Base-by-base conservation (phyloP, 208 protist species). In the Trypanosoma lewisi region DNA sequence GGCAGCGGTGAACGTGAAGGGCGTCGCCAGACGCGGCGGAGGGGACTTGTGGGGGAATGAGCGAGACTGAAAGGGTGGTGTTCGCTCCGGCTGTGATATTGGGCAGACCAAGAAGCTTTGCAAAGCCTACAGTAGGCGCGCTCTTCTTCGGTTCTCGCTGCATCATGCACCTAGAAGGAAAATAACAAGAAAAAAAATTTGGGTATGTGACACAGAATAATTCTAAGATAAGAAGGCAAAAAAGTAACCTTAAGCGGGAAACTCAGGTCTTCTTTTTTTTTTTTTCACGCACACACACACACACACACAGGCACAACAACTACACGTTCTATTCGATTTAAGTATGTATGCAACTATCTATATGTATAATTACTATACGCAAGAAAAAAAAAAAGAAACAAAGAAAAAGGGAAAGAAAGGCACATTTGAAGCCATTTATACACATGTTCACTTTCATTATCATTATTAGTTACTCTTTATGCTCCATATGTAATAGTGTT, bases 71-170 rank as follows among this genome's bases (percentile, higher is more conserved):
- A 19, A 61, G n/a, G n/a, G n/a, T n/a, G n/a, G n/a, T n/a, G n/a
- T n/a, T n/a, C n/a, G n/a, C n/a, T n/a, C 5, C n/a, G 45, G 12
- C 9, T 54, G 17, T 28, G 61, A 5, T n/a, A 16, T 19, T 28
- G 33, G 45, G 17, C 30, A 23, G 0, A n/a, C 57, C 49, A 31
- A 57, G 5, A 27, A 28, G 50, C 52, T 63, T 58, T 4, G 67
- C 65, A 60, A 88, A 89, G 39, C 86, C 75, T 56, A 73, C 74
- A 34, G 14, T 19, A 50, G 27, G n/a, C 2, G 45, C 9, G 2
- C 16, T 50, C 8, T 28, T 50, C 4, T 37, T 55, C 23, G 12
- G 3, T 42, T 44, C 8, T 7, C 27, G 49, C 33, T 55, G 21
- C 21, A 41, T 59, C 28, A 25, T 14, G 4, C 17, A 34, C 7